Conservation (phyloP, 2,329 filamentous ascomycete genomes). For the Aspergillus eucalypticola region DNA sequence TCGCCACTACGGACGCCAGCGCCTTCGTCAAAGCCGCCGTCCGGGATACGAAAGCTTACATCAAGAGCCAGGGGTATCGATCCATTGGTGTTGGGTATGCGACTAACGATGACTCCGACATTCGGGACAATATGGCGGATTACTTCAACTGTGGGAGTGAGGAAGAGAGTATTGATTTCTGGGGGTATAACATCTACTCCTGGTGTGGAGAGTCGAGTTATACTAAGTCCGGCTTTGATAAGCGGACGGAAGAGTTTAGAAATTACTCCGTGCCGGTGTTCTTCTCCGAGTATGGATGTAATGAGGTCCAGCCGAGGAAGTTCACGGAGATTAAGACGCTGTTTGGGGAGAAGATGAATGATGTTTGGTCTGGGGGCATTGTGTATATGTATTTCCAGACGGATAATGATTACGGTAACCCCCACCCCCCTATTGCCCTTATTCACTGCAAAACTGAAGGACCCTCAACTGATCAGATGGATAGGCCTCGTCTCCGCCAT, state of each 20-base stretch:
- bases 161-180: constrained; percentile 79
- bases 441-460: no score
- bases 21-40: constrained; percentile 97
- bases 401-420: constrained; percentile 66
- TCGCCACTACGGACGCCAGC: constrained; percentile 81
- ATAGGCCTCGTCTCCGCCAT: constrained; percentile 57
- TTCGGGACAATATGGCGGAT: constrained; percentile 76
- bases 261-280: constrained; percentile 91
- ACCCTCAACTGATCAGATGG: neutral
- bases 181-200: constrained; percentile 99
- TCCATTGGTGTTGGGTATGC: constrained; percentile 88
- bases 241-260: constrained; percentile 79
- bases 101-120: constrained; percentile 83
- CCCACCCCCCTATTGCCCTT: constrained; percentile 54
- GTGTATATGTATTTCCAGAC: constrained; percentile 76
- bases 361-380: constrained; percentile 89
- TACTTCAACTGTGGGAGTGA: constrained; percentile 87
- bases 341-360: constrained; percentile 76
- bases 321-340: constrained; percentile 83
- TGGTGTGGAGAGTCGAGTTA: constrained; percentile 89
- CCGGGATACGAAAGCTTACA: constrained; percentile 90
- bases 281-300: constrained; percentile 98
- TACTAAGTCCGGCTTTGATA: constrained; percentile 72
- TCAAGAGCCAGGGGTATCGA: constrained; percentile 73
- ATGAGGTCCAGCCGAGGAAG: constrained; percentile 66